Evolutionary conservation across 148 eudicot species (phyloP), one percentile per base, ranked within the genome.

Genomic region (Agrostemma githago): DNA sequence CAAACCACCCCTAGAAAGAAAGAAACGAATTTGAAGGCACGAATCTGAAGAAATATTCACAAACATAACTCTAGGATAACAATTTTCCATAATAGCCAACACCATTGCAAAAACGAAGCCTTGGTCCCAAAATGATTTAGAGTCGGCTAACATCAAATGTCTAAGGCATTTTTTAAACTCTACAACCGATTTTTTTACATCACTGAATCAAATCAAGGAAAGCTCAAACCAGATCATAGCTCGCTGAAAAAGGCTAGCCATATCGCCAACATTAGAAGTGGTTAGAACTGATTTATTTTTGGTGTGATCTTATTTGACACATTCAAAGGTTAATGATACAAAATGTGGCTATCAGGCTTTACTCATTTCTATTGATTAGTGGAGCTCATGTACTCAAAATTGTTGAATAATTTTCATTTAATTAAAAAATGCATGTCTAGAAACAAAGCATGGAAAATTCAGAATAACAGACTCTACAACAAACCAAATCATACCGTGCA

Each of bases 401-500:
- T 48, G 53, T 48, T 8, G 11, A 44, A 48, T 48, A 48, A 48
- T 48, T 8, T 48, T 48, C 11, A 8, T 48, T 48, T 48, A 12
- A 48, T 48, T 48, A 48, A 21, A 61, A 63, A 15, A 41, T 16
- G 21, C 56, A 17, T 20, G 20, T 59, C 4, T 9, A 58, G 41
- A 17, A 37, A 72, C 3, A 21, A 19, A 66, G 17, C 14, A n/a
- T 15, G 20, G 2, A 34, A 43, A 43, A 70, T 8, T 26, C 15
- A 9, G 15, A n/a, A 56, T 19, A 67, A 8, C 41, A 21, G 62
- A 5, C 12, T 48, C 14, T 43, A n/a, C 39, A 64, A 9, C 6
- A 44, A 20, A 53, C 42, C 38, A 68, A 7, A 46, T 34, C 8
- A 38, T 86, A 92, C 97, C 92, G 88, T 64, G 85, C 79, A 72